Percentiles rank a stretch among this genome's conserved stretches.
Conservation (phyloP, 768 basidiomycete species). For the Trametopsis cervina region DNA sequence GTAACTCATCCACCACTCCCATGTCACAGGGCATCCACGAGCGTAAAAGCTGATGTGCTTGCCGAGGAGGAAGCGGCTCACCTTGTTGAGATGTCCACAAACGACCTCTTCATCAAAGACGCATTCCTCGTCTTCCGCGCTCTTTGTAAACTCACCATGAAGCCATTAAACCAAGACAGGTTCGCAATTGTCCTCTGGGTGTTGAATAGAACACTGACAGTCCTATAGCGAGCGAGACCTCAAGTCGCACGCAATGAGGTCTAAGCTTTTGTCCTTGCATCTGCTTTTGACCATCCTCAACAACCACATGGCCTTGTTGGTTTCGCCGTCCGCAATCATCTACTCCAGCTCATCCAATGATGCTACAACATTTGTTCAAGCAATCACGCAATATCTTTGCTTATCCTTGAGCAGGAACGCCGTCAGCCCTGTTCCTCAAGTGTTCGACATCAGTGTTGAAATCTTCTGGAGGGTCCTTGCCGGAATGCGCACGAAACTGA, state of each 20-base stretch:
- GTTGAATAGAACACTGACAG: neutral
- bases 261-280: slow-evolving; percentile 90
- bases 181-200: slow-evolving; percentile 28
- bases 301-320: slow-evolving; percentile 85
- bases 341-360: slow-evolving; percentile 87
- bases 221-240: slow-evolving; percentile 79
- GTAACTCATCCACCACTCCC: neutral
- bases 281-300: slow-evolving; percentile 89
- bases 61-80: slow-evolving; percentile 15
- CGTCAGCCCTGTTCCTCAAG: slow-evolving; percentile 90
- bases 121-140: slow-evolving; percentile 97
- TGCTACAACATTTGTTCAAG: slow-evolving; percentile 81
- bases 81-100: slow-evolving; percentile 52
- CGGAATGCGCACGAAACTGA: slow-evolving; percentile 91
- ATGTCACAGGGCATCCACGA: slow-evolving; percentile 14
- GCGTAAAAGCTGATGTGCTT: slow-evolving; percentile 12
- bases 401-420: slow-evolving; percentile 90
- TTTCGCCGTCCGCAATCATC: slow-evolving; percentile 83
- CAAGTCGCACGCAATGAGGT: slow-evolving; percentile 95
- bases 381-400: slow-evolving; percentile 94
- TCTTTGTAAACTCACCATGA: slow-evolving; percentile 97
- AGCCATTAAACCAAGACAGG: slow-evolving; percentile 92
- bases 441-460: slow-evolving; percentile 97
- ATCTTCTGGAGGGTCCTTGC: slow-evolving; percentile 97
- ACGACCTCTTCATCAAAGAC: slow-evolving; percentile 93